Evolutionary conservation across 2,329 filamentous ascomycete species (phyloP), one percentile per base, ranked within the genome.

Genomic region (Paecilomyces fulvus): DNA sequence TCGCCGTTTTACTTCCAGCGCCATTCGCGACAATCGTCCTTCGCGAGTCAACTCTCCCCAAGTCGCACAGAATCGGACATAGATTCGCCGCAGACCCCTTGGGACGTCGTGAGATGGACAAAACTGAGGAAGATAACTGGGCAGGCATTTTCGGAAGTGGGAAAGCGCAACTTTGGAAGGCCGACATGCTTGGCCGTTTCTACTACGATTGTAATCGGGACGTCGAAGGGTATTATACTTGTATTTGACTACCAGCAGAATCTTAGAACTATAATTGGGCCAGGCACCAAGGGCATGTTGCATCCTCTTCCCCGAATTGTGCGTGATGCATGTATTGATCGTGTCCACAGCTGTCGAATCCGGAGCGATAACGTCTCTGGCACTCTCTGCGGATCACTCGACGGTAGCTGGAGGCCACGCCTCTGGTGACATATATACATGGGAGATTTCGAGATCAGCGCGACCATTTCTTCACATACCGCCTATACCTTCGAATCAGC

Each of bases 171-270:
- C 71, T 97, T 96, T 77, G 95, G 94, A 28, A 82, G 86, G 46
- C 91, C 92, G 23, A 96, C 92, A 0, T 96, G 91, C 75, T 81
- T 97, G 65, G 86, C 87, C 46, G 88, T 96, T 51, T 92, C 92
- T 60, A 89, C 92, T 2, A 85, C 86, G 8, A 95, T 99, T 64
- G 89, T 92, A 12, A 75, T 99, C 54, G 94, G 94, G 25, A 99
- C 95, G 0, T 89, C 90, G 3, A 97, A 96, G 73, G 94, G 95
- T 55, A 86, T 96, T 71, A 88, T 97, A 56, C 78, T 99, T 68
- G 85, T 97, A 58, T 99, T 99, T 76, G 95, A 99, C 76, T 97
- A 96, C 72, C 90, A 95, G 70, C 94, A 99, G 74, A 94, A 89
- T 63, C 77, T 97, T 56, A 96, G 95, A 74, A 87, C 89, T 65